These are phyloP conservation scores for Yamadazyma songkhlaensis DNA, from an alignment of 1,139 yeast species.

Conservation along the genomic window DNA sequence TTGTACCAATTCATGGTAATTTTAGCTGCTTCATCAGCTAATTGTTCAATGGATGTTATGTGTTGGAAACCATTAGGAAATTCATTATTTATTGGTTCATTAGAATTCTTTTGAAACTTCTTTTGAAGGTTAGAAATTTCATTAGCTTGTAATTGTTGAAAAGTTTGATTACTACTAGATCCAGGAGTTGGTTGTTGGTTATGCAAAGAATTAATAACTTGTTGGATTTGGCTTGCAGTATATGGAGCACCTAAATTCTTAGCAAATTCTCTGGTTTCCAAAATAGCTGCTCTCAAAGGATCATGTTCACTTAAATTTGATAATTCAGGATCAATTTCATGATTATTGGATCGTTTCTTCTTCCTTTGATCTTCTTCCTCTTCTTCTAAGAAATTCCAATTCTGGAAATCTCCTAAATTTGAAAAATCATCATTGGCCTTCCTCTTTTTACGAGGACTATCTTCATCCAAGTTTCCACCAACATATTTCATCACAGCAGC, in stretches of 20 bases:
- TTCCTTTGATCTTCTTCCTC: slow-evolving; percentile 13
- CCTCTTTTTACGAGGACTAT: slow-evolving; percentile 12
- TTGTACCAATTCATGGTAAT: slow-evolving; percentile 40
- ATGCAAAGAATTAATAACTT: slow-evolving; percentile 17
- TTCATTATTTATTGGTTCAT: not conserved
- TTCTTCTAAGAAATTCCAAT: slow-evolving; percentile 49
- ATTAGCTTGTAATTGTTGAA: slow-evolving; percentile 7
- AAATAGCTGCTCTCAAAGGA: slow-evolving; percentile 61
- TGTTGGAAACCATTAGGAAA: slow-evolving; percentile 19
- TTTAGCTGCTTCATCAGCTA: slow-evolving; percentile 35
- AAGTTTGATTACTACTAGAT: slow-evolving; percentile 8
- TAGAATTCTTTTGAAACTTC: not conserved
- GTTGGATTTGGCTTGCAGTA: slow-evolving; percentile 28
- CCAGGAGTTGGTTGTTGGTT: slow-evolving; percentile 6
- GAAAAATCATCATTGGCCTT: slow-evolving; percentile 28
- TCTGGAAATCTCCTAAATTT: slow-evolving; percentile 44
- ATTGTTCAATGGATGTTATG: slow-evolving; percentile 28
- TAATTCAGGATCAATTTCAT: slow-evolving; percentile 60
- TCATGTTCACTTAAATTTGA: slow-evolving; percentile 51
- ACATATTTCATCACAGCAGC: slow-evolving; percentile 77
- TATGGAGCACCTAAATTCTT: slow-evolving; percentile 24
- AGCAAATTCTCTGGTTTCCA: slow-evolving; percentile 63
- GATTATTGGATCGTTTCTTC: slow-evolving; percentile 12
- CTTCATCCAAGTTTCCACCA: slow-evolving; percentile 51
- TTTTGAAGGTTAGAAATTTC: slow-evolving; percentile 4